phyloP scores from a whole-genome alignment of 1,139 yeast genomes.

The Meyerozyma carpophila region DNA sequence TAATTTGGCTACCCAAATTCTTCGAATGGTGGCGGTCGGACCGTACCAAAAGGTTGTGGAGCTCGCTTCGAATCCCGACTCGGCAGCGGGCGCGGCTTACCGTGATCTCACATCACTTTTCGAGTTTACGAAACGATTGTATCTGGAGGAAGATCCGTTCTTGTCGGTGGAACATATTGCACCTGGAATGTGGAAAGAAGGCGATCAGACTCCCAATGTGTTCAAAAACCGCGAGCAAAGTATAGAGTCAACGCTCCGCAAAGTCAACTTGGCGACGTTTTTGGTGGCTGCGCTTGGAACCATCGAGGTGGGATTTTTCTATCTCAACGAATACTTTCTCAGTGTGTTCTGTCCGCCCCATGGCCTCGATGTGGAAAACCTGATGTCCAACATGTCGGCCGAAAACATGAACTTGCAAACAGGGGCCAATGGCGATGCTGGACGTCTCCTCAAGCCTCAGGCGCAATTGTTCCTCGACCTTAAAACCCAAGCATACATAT shows the following conservation, averaged over 20 bases:
- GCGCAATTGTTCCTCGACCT: conserved; percentile 76
- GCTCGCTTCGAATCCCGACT: conserved; percentile 66
- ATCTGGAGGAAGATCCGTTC: conserved; percentile 65
- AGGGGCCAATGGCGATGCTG: conserved; percentile 39
- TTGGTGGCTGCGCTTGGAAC: conserved; percentile 80
- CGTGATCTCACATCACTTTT: conserved; percentile 68
- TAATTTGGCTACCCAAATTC: conserved; percentile 67
- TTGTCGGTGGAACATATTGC: conserved; percentile 56
- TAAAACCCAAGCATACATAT: conserved; percentile 91
- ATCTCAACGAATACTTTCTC: conserved; percentile 75
- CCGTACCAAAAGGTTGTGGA: conserved; percentile 72
- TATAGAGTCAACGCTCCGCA: conserved; percentile 66
- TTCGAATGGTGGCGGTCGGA: conserved; percentile 61
- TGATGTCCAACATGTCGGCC: conserved; percentile 35
- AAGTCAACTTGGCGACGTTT: conserved; percentile 84
- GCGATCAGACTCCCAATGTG: conserved; percentile 53
- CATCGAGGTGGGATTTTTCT: conserved; percentile 81
- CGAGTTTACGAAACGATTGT: conserved; percentile 63
- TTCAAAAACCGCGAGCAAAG: conserved; percentile 59
- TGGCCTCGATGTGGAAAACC: conserved; percentile 37
- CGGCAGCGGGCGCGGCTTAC: conserved; percentile 70
- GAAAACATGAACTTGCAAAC: conserved; percentile 32
- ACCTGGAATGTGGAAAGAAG: conserved; percentile 64
- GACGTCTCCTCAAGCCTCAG: conserved; percentile 71
- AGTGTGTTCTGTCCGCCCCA: conserved; percentile 76